Evolutionary conservation across 78 protist species (phyloP).

Genomic region (Polysphondylium violaceum): DNA sequence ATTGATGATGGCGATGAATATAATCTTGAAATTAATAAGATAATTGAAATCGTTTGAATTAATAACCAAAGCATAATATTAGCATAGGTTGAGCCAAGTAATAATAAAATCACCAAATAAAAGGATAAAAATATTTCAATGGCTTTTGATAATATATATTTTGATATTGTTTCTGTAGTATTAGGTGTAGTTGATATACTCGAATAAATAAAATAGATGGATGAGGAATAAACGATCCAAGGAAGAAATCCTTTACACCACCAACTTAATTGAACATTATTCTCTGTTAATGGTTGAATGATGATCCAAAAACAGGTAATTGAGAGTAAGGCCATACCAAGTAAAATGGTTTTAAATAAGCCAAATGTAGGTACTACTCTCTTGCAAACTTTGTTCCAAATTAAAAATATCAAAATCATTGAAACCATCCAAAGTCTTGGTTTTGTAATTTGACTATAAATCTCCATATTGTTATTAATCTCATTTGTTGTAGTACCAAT

Average conservation of each 20-base stretch:
- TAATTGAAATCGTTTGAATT: not conserved
- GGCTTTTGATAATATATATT: constrained; percentile 11
- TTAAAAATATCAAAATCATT: too few species aligned
- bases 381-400: too few species aligned
- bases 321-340: not conserved
- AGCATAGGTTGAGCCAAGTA: constrained; percentile 9
- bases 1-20: too few species aligned
- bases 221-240: constrained; percentile 7
- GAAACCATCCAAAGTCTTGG: too few species aligned
- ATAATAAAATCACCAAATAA: constrained; percentile 1
- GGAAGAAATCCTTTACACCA: constrained; percentile 4
- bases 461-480: too few species aligned
- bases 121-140: not conserved
- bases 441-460: too few species aligned
- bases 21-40: not conserved
- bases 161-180: not conserved
- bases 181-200: not conserved
- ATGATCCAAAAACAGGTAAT: not conserved
- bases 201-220: constrained; percentile 52
- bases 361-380: too few species aligned
- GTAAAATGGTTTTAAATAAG: too few species aligned
- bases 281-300: not conserved
- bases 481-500: too few species aligned
- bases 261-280: not conserved
- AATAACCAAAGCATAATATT: not conserved